Conservation (phyloP, 441 rosid genomes). For the Raphanus hybrid region DNA sequence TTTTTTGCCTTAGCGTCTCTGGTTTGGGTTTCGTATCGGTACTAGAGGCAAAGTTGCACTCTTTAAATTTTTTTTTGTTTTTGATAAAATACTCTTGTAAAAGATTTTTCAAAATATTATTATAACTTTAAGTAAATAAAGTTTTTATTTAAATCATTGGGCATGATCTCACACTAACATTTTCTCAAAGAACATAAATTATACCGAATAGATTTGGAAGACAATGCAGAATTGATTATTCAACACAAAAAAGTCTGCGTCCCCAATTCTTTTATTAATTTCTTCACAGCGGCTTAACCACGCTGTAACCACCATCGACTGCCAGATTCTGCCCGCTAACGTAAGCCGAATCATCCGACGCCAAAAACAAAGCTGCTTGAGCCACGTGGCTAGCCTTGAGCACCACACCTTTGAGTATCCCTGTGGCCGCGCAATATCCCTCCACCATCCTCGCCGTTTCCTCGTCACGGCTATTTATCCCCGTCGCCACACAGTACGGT, state of each 20-base stretch:
- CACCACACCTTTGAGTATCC: not conserved
- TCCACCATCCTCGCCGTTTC: slow-evolving; percentile 1
- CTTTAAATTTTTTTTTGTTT: too few species aligned
- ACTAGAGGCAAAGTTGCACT: too few species aligned
- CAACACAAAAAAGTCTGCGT: not conserved
- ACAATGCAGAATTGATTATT: not conserved
- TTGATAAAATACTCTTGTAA: too few species aligned
- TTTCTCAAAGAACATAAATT: not conserved
- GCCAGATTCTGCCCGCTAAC: slow-evolving; percentile 1
- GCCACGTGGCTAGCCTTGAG: not conserved
- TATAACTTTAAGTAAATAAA: too few species aligned
- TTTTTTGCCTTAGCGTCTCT: too few species aligned
- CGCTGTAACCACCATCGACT: not conserved
- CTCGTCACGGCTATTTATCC: not conserved
- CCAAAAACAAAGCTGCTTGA: not conserved
- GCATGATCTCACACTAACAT: not conserved
- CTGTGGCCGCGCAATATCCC: not conserved
- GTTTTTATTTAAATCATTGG: not conserved
- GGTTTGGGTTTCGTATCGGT: too few species aligned
- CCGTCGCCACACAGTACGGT: not conserved
- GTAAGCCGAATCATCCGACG: not conserved
- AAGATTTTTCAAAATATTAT: too few species aligned
- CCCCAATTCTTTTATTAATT: not conserved
- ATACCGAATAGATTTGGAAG: not conserved
- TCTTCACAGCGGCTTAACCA: not conserved